Evolutionary conservation across 2,329 filamentous ascomycete genomes (phyloP), one percentile per base, ranked within the genome.

Genomic region (Cladosporium cucumerinum): DNA sequence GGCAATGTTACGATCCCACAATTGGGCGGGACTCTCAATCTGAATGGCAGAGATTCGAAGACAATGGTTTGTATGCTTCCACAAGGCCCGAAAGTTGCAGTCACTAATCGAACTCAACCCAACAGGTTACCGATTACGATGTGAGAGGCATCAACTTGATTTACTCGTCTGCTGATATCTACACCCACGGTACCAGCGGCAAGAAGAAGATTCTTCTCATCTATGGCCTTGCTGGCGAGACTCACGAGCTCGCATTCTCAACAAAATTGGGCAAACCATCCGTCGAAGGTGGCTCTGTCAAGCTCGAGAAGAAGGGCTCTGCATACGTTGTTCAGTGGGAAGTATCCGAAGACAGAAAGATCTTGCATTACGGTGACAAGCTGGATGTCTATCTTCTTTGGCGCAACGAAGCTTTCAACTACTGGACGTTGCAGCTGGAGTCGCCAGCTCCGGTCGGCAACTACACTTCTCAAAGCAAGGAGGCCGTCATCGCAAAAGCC

Each of bases 91-190:
- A 11, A 46, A 21, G 11, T 46, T 11, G 39, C 10, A 43, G 14
- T 10, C 2, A 46, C 39, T 46, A 21, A 46, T 10, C n/a, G n/a
- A 21, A 46, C n/a, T 4, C 18, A 43, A 6, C 34, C 14, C 7
- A 14, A 3, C 34, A 62, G 60, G 84, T 91, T 5, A 86, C 84
- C 0, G 87, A 91, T 68, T 91, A 91, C 66, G 79, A 85, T 18
- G 76, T 91, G 55, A 87, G 85, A 0, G 82, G 83, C 23, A 77
- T 79, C 5, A 84, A 79, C 1, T 72, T 92, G n/a, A 73, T 90
- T 0, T 92, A 91, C 75, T 90, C 86, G 0, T 88, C 89, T 2
- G 87, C 87, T 0, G 89, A 92, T 70, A 84, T 91, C 30, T 86
- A 87, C 67, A 90, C 87, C 0, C 89, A 87, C 84, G 88, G 91